These are phyloP conservation scores for Talaromyces sp. DNA, from an alignment of 2,329 filamentous ascomycete genomes.

Conservation along the genomic window DNA sequence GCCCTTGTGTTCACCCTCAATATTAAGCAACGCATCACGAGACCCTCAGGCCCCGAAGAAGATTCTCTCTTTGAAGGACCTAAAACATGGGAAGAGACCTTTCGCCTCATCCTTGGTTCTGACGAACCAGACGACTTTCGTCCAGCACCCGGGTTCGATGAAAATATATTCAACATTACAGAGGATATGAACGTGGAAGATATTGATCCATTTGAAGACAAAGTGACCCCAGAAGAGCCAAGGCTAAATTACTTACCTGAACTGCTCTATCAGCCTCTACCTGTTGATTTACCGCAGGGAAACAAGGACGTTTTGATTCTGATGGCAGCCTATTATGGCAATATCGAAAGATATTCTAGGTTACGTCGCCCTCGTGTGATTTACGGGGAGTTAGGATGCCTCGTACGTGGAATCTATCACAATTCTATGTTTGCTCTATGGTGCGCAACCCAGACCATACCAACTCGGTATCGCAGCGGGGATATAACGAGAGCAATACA, in stretches of 20 bases:
- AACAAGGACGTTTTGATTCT: slow-evolving; percentile 41
- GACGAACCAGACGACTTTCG: neutral
- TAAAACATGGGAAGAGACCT: neutral
- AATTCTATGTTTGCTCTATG: slow-evolving; percentile 38
- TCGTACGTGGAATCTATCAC: slow-evolving; percentile 39
- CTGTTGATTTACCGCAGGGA: slow-evolving; percentile 34
- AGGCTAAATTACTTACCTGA: neutral
- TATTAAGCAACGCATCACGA: neutral
- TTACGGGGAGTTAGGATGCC: slow-evolving; percentile 25
- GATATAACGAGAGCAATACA: neutral
- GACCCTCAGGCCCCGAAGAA: neutral
- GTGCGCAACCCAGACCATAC: slow-evolving; percentile 21
- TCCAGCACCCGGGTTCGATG: neutral
- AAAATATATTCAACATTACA: slow-evolving; percentile 29
- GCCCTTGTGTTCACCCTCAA: neutral
- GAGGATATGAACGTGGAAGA: slow-evolving; percentile 29
- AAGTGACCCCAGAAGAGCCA: slow-evolving; percentile 13
- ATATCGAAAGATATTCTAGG: slow-evolving; percentile 41
- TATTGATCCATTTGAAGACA: slow-evolving; percentile 2
- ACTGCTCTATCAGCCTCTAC: slow-evolving; percentile 33
- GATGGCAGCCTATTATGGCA: slow-evolving; percentile 38
- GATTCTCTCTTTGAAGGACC: neutral
- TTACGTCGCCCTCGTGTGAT: slow-evolving; percentile 31
- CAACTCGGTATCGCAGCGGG: neutral
- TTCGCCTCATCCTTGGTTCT: neutral